A percentile compares a stretch with the other conserved stretches of the same genome.
phyloP scores from a whole-genome alignment of 306 rosid species.

The Sicyos baderoa region DNA sequence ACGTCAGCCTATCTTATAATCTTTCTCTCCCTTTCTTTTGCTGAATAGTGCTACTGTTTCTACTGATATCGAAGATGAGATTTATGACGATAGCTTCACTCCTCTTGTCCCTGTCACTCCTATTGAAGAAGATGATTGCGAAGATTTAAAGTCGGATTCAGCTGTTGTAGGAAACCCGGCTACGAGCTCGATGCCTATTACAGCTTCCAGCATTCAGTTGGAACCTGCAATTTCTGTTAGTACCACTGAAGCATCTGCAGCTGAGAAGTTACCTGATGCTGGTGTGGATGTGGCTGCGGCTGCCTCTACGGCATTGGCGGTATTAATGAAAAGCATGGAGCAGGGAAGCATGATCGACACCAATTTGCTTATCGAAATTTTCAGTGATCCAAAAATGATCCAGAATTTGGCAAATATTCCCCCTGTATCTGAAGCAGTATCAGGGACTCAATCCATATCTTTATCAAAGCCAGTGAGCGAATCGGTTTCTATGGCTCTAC shows the following conservation, averaged over 20 bases:
- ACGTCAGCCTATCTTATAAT: slow-evolving; percentile 3
- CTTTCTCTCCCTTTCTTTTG: background rate
- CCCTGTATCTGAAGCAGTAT: background rate
- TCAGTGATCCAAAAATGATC: slow-evolving; percentile 53
- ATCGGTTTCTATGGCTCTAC: slow-evolving; percentile 21
- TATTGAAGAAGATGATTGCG: slow-evolving; percentile 45
- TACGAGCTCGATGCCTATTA: slow-evolving; percentile 17
- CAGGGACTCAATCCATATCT: slow-evolving; percentile 19
- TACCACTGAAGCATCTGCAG: slow-evolving; percentile 11
- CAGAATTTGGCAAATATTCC: slow-evolving; percentile 33
- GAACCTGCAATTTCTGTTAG: slow-evolving; percentile 11
- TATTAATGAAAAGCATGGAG: slow-evolving; percentile 37
- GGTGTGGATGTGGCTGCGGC: slow-evolving; percentile 35
- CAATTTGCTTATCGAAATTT: slow-evolving; percentile 45
- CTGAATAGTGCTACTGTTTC: slow-evolving; percentile 45
- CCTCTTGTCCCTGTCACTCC: slow-evolving; percentile 46
- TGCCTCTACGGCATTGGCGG: slow-evolving; percentile 39
- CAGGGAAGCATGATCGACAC: slow-evolving; percentile 47
- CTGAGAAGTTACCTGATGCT: slow-evolving; percentile 21
- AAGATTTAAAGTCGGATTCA: slow-evolving; percentile 20
- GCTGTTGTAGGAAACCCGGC: slow-evolving; percentile 18
- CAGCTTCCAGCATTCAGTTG: slow-evolving; percentile 15
- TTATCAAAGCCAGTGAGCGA: slow-evolving; percentile 17
- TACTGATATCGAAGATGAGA: slow-evolving; percentile 31
- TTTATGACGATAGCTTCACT: slow-evolving; percentile 41